These are phyloP conservation scores for Wickerhamomyces subpelliculosus DNA, from an alignment of 805 yeast species.

Conservation along the genomic window DNA sequence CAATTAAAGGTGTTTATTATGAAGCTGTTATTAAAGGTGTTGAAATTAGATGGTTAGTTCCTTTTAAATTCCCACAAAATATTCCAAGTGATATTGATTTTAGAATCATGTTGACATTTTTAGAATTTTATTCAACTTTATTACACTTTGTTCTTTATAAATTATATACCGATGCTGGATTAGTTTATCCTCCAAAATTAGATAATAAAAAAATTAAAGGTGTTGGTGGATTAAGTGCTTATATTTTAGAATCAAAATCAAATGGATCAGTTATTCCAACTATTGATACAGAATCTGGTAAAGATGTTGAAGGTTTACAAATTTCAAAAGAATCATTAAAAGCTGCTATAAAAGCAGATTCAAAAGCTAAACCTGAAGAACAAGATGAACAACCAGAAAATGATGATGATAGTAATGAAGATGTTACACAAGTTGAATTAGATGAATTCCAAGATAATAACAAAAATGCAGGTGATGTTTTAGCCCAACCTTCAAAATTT, in stretches of 20 bases:
- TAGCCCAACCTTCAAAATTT: slow-evolving; percentile 62
- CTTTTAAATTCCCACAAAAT: slow-evolving; percentile 94
- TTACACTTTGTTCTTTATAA: slow-evolving; percentile 82
- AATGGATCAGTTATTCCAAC: slow-evolving; percentile 16
- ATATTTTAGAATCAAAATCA: slow-evolving; percentile 53
- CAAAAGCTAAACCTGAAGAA: too few species aligned
- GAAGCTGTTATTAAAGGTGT: slow-evolving; percentile 88
- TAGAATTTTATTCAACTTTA: slow-evolving; percentile 91
- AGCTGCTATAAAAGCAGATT: slow-evolving; percentile 41
- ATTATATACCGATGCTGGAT: slow-evolving; percentile 76
- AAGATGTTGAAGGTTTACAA: slow-evolving; percentile 23
- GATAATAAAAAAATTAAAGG: slow-evolving; percentile 64
- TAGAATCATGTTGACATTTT: slow-evolving; percentile 92
- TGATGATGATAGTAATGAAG: slow-evolving; percentile 24
- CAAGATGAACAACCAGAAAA: slow-evolving; percentile 27
- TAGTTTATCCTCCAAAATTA: slow-evolving; percentile 87
- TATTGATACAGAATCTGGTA: slow-evolving; percentile 19
- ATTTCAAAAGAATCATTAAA: slow-evolving; percentile 40
- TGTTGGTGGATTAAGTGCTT: slow-evolving; percentile 84
- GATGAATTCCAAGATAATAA: slow-evolving; percentile 66
- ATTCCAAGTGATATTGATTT: slow-evolving; percentile 93
- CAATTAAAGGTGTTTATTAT: slow-evolving; percentile 95
- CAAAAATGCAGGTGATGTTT: slow-evolving; percentile 57
- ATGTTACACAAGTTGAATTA: slow-evolving; percentile 42
- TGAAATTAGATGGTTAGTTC: slow-evolving; percentile 92